Percentiles rank a stretch among this genome's conserved stretches.
phyloP scores from a whole-genome alignment of 2,329 filamentous ascomycete genomes.

The Neurospora sp. region DNA sequence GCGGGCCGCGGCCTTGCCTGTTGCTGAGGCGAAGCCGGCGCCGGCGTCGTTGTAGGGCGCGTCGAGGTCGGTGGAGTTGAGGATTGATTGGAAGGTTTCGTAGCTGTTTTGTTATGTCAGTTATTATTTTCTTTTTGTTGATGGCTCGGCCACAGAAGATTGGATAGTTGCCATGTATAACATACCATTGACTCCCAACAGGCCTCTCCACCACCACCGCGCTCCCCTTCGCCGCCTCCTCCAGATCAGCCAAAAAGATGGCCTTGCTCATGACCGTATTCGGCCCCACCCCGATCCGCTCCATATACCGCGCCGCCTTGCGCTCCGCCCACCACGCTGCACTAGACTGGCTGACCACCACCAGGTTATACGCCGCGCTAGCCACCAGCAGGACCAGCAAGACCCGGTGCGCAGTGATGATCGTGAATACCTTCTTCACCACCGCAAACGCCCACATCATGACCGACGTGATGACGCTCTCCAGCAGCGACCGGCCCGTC shows the following conservation, averaged over 20 bases:
- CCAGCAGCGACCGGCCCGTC: conserved; percentile 58
- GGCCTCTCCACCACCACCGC: conserved; percentile 27
- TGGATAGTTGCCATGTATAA: neutral
- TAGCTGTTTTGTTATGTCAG: conserved; percentile 32
- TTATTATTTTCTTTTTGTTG: neutral
- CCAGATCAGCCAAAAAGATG: conserved; percentile 73
- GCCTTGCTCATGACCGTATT: conserved; percentile 74
- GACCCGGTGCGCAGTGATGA: conserved; percentile 62
- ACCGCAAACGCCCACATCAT: conserved; percentile 67
- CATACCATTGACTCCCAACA: conserved; percentile 40
- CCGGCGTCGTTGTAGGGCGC: conserved; percentile 44
- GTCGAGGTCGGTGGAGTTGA: conserved; percentile 48
- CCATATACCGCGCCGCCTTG: conserved; percentile 72
- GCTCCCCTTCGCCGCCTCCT: conserved; percentile 43
- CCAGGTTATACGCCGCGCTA: conserved; percentile 63
- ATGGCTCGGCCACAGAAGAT: neutral
- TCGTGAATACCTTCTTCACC: conserved; percentile 54
- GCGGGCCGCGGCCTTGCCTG: conserved; percentile 45
- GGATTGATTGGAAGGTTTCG: conserved; percentile 49
- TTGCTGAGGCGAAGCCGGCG: conserved; percentile 32
- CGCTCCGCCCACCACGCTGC: conserved; percentile 80
- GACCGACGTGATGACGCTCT: conserved; percentile 64
- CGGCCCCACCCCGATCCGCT: conserved; percentile 66
- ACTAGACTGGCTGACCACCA: conserved; percentile 64
- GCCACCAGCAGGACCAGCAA: conserved; percentile 58